Percentiles rank a stretch among this genome's conserved stretches.
Conservation (phyloP, 208 protist genomes). For the Leishmania martiniquensis region DNA sequence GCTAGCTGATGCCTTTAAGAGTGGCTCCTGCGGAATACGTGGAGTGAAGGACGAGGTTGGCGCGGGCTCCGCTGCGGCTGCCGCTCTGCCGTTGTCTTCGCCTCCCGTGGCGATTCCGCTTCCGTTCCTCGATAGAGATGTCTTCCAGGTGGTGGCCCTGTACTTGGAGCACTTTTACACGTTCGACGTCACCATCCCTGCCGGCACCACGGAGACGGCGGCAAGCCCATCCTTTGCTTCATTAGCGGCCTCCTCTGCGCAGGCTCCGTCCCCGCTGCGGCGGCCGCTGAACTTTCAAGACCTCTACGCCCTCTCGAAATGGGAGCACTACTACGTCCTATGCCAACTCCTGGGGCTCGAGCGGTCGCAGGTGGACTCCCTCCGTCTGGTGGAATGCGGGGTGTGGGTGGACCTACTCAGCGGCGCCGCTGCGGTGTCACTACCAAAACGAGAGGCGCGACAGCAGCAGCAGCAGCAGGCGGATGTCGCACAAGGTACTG, state of each 20-base stretch:
- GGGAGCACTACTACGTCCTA: constrained; percentile 64
- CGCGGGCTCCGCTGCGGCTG: neutral
- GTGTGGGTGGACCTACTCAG: constrained; percentile 55
- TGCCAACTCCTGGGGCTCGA: constrained; percentile 43
- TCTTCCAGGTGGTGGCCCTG: constrained; percentile 60
- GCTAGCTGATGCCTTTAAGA: constrained; percentile 32
- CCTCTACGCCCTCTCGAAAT: constrained; percentile 62
- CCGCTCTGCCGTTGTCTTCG: neutral
- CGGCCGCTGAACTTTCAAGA: constrained; percentile 41
- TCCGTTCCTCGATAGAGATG: constrained; percentile 29
- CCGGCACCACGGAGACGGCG: neutral
- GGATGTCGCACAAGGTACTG: neutral
- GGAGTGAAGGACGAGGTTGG: neutral
- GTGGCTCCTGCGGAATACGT: neutral
- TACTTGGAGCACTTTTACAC: constrained; percentile 82
- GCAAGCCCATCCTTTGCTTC: neutral
- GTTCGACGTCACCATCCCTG: neutral
- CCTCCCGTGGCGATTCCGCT: constrained; percentile 36
- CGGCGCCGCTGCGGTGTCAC: neutral
- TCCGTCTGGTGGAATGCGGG: constrained; percentile 26
- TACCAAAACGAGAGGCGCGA: neutral
- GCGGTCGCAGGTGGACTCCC: constrained; percentile 11
- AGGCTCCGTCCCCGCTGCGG: constrained; percentile 26
- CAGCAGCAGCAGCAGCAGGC: neutral
- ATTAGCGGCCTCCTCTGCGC: neutral